Conservation (phyloP, 805 yeast genomes). For the Candida taoyuanica region DNA sequence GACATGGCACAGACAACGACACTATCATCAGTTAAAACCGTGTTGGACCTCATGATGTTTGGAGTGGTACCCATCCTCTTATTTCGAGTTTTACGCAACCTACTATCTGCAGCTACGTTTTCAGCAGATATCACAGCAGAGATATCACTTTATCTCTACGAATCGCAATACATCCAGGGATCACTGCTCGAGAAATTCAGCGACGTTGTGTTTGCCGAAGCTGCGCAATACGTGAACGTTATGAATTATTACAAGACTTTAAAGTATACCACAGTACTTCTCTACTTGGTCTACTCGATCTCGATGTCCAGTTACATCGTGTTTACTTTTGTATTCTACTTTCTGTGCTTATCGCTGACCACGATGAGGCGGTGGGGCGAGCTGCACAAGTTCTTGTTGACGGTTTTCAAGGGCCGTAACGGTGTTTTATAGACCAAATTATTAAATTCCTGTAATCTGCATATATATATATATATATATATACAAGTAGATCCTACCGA, state of each 20-base stretch:
- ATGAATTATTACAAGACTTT: background rate
- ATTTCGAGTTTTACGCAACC: conserved; percentile 3
- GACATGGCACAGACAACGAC: background rate
- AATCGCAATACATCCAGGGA: conserved; percentile 1
- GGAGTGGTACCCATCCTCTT: conserved; percentile 14
- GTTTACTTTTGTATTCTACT: conserved; percentile 14
- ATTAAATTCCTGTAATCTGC: no score
- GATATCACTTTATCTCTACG: conserved; percentile 3
- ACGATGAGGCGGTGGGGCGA: conserved; percentile 17
- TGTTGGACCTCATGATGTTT: conserved; percentile 10
- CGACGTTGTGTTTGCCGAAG: conserved; percentile 7
- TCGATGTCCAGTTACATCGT: conserved; percentile 16
- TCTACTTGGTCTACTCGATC: conserved; percentile 14
- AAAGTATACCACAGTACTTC: conserved; percentile 6
- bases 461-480: no score
- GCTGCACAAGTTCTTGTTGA: conserved; percentile 5
- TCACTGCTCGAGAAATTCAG: conserved; percentile 14
- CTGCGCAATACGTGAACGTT: conserved; percentile 1
- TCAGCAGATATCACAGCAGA: conserved; percentile 18
- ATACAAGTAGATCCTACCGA: no score
- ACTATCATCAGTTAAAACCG: conserved; percentile 1
- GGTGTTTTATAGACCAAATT: conserved; percentile 13
- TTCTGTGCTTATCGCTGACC: conserved; percentile 14
- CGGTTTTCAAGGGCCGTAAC: conserved; percentile 9
- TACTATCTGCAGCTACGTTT: conserved; percentile 16